These are phyloP conservation scores for Knufia fluminis DNA, from an alignment of 2,329 filamentous ascomycete species.

Conservation along the genomic window DNA sequence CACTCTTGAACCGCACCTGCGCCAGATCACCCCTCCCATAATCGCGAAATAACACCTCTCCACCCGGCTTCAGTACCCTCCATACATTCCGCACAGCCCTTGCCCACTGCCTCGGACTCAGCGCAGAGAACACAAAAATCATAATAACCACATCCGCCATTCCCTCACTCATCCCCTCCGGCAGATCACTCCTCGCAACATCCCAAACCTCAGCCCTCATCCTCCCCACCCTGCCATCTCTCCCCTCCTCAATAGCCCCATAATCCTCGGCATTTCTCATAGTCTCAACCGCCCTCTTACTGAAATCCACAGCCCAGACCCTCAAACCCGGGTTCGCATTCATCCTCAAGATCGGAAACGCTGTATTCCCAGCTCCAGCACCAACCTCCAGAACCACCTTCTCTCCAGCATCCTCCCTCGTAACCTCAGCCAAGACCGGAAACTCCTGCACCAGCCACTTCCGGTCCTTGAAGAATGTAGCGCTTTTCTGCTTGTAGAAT, in stretches of 20 bases:
- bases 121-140: constrained; percentile 94
- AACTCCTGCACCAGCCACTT: constrained; percentile 98
- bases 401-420: constrained; percentile 57
- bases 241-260: constrained; percentile 39
- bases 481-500: constrained; percentile 96
- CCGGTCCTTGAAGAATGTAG: constrained; percentile 97
- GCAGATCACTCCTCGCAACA: constrained; percentile 59
- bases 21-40: constrained; percentile 93
- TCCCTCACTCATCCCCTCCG: constrained; percentile 65
- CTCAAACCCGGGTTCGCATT: constrained; percentile 76
- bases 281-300: constrained; percentile 85
- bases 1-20: constrained; percentile 95
- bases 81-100: constrained; percentile 73
- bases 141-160: constrained; percentile 86
- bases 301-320: constrained; percentile 93
- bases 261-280: constrained; percentile 77
- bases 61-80: constrained; percentile 77
- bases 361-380: constrained; percentile 91
- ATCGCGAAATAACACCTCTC: constrained; percentile 89
- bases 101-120: constrained; percentile 76
- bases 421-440: constrained; percentile 71
- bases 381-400: constrained; percentile 78
- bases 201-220: constrained; percentile 96
- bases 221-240: constrained; percentile 25
- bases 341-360: constrained; percentile 76